Base-by-base conservation (phyloP, 345 rosid species). In the Ceriops decandra region DNA sequence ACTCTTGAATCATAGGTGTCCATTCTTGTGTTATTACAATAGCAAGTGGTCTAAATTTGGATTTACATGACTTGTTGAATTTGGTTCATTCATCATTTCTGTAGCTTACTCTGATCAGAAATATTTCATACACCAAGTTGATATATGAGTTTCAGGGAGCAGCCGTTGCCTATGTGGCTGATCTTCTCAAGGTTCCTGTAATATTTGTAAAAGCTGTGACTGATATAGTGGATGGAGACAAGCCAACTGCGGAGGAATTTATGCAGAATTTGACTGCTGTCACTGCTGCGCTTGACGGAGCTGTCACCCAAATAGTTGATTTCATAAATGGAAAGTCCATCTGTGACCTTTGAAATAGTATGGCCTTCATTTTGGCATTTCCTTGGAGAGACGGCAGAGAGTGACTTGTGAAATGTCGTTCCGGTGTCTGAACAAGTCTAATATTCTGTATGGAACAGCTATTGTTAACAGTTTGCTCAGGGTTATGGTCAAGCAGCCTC, bases 141-240 rank as follows among this genome's bases (percentile, higher is more conserved):
- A 26, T 9, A 56, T 5, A 31, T 53, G 47, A 31, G 59, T 28
- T n/a, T 53, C 85, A 95, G 92, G 98, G 97, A 68, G 97, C 97
- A 42, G 96, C 93, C 5, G 80, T 90, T 66, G 99, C 90, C 15
- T 90, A 87, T 38, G 96, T 90, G 46, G 90, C 96, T 31, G 97
- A 85, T 62, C 92, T 92, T 68, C 64, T 88, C 38, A 85, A 92
- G 79, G 88, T 92, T 62, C 99, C 99, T 46, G 81, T 79, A 31
- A 71, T 95, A 66, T 92, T 85, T 76, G 65, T 95, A 47, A 95
- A 95, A 84, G 99, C 95, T 0, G 92, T 88, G 80, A 92, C 93
- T 0, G 96, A 92, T 64, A 52, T 87, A 22, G 82, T 92, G 46
- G 97, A 92, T 68, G 96, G 90, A 28, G 90, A 86, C 20, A 87